These are phyloP conservation scores for Kondoa malvinella DNA, from an alignment of 768 basidiomycete species.

Conservation along the genomic window DNA sequence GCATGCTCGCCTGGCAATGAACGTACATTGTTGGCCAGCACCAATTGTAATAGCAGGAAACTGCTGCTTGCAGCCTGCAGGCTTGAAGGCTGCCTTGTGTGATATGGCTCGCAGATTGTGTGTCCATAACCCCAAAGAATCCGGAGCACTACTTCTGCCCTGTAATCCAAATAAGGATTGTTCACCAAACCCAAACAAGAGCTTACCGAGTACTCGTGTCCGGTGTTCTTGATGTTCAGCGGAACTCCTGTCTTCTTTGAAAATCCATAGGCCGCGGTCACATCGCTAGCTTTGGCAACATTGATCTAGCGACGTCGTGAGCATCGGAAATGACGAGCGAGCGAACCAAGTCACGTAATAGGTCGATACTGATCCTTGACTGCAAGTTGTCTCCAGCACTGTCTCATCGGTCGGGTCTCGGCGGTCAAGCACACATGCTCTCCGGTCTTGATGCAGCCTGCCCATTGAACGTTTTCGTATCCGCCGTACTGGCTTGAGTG, in stretches of 20 bases:
- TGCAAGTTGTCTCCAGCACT: background rate
- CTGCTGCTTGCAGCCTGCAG: background rate
- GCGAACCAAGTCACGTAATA: background rate
- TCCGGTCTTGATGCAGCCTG: background rate
- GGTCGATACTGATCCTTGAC: background rate
- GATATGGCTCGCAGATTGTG: background rate
- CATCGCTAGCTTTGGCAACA: background rate
- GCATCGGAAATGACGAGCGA: background rate
- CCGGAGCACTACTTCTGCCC: background rate
- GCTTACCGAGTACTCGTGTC: background rate
- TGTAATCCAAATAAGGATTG: background rate
- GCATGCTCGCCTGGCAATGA: too few species aligned
- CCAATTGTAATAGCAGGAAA: background rate
- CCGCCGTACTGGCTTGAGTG: background rate
- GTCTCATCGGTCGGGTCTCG: background rate
- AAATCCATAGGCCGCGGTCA: background rate
- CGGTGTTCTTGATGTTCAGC: constrained; percentile 1
- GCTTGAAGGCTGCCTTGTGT: background rate
- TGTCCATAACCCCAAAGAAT: background rate
- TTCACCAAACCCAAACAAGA: background rate
- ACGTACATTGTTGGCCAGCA: background rate
- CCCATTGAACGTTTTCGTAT: background rate
- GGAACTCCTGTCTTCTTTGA: background rate
- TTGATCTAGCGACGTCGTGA: background rate
- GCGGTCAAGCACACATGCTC: background rate